Conservation (phyloP, 805 yeast genomes). For the Sugiyamaella qingdaonensis region DNA sequence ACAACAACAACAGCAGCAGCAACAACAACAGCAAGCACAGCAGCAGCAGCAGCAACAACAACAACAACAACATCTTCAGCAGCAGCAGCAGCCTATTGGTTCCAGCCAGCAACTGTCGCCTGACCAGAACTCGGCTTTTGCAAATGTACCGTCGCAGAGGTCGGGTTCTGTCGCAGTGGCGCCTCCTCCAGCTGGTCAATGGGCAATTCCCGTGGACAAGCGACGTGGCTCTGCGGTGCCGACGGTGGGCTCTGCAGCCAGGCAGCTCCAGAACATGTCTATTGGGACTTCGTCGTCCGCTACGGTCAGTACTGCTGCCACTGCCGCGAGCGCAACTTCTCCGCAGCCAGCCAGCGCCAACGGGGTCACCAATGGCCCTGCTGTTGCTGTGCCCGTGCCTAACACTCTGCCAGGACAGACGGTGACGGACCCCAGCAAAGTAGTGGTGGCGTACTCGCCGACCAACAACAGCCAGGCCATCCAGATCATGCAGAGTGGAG, state of each 20-base stretch:
- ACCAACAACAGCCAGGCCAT: slow-evolving; percentile 30
- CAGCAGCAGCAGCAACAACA: not conserved
- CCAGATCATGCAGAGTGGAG: slow-evolving; percentile 37
- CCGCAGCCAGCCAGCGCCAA: not conserved
- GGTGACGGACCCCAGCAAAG: slow-evolving; percentile 21
- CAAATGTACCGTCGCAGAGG: not conserved
- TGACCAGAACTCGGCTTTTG: not conserved
- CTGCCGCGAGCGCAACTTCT: not conserved
- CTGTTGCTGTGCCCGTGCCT: not conserved
- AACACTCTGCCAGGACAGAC: not conserved
- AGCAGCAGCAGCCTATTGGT: slow-evolving; percentile 4
- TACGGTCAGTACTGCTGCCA: not conserved
- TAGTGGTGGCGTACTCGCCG: slow-evolving; percentile 32
- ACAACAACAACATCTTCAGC: not conserved
- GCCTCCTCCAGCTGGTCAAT: slow-evolving; percentile 1
- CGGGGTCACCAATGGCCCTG: not conserved
- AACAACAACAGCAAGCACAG: not conserved
- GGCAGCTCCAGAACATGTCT: not conserved
- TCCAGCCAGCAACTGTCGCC: not conserved
- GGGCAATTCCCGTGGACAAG: not conserved
- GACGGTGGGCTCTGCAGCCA: not conserved
- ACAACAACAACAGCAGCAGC: slow-evolving; percentile 1
- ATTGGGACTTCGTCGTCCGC: not conserved
- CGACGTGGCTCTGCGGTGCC: not conserved
- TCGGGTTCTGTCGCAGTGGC: slow-evolving; percentile 4